Conservation (phyloP, 208 protist genomes). For the Wallacemonas sp. region DNA sequence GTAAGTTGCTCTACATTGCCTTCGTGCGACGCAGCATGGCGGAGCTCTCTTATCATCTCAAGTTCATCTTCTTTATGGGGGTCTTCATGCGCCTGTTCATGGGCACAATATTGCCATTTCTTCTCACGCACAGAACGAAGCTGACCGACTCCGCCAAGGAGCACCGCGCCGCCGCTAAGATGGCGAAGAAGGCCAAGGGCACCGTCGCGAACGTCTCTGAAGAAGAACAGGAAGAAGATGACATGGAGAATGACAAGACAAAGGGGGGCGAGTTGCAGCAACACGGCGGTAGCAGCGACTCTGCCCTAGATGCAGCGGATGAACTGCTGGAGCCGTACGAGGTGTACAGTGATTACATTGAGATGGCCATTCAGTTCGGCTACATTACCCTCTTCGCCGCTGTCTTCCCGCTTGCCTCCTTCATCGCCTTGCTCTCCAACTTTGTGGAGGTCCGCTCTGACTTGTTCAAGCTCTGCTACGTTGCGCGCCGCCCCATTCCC, state of each 20-base stretch:
- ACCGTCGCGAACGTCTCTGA: background rate
- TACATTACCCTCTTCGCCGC: constrained; percentile 72
- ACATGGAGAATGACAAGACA: constrained; percentile 6
- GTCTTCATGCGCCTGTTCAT: constrained; percentile 43
- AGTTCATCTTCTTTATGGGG: constrained; percentile 46
- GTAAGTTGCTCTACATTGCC: constrained; percentile 59
- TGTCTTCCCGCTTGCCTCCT: constrained; percentile 59
- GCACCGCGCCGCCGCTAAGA: constrained; percentile 2
- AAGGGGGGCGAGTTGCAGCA: background rate
- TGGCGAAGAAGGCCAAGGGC: constrained; percentile 2
- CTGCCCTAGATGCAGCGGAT: constrained; percentile 42
- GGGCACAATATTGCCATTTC: constrained; percentile 61
- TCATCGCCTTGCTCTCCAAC: constrained; percentile 70
- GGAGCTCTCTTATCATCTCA: constrained; percentile 40
- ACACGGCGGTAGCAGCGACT: constrained; percentile 33
- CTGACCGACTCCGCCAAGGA: constrained; percentile 8
- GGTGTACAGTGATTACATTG: constrained; percentile 71
- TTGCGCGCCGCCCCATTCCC: constrained; percentile 47
- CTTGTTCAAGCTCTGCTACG: constrained; percentile 68
- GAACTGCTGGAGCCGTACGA: constrained; percentile 53
- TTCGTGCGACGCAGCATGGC: constrained; percentile 51
- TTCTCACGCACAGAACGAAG: constrained; percentile 35
- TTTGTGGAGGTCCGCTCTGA: constrained; percentile 62
- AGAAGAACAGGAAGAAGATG: background rate
- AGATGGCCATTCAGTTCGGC: constrained; percentile 80